Evolutionary conservation across 208 protist species (phyloP).

Genomic region (Trypanosoma lewisi): DNA sequence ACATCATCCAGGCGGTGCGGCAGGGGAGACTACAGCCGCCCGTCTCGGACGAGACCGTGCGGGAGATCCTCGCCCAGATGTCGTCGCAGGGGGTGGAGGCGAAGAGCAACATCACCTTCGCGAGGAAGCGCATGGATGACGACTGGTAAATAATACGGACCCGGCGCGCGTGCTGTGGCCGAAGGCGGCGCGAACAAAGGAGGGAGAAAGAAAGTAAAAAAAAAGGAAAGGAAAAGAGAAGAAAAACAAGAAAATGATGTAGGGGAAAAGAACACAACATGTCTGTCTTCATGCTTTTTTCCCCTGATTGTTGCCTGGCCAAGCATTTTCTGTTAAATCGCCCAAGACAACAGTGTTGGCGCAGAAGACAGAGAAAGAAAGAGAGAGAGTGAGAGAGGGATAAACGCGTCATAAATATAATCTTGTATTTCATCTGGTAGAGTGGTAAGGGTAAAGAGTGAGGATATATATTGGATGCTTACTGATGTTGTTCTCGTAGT

Average conservation of each 20-base stretch:
- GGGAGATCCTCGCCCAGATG: constrained; percentile 69
- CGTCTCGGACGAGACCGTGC: constrained; percentile 78
- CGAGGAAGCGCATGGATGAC: constrained; percentile 84
- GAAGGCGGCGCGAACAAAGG: not conserved
- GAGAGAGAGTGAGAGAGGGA: no score
- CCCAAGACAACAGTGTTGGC: no score
- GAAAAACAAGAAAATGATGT: constrained; percentile 5
- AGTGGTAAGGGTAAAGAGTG: no score
- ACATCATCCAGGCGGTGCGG: constrained; percentile 89
- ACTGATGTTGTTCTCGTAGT: no score
- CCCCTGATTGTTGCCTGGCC: no score
- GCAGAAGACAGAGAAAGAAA: no score
- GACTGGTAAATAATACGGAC: constrained; percentile 86
- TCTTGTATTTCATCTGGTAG: no score
- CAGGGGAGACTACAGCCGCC: constrained; percentile 86
- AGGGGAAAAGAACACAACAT: constrained; percentile 9
- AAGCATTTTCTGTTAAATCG: no score
- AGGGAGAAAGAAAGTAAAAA: not conserved
- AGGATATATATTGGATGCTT: no score
- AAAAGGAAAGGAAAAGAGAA: not conserved
- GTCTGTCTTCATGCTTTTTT: no score
- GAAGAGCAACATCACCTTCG: constrained; percentile 81
- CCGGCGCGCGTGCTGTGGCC: no score
- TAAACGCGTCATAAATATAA: no score
- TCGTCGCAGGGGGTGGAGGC: constrained; percentile 48